These are phyloP conservation scores for Mrakia frigida DNA, from an alignment of 768 basidiomycete species.

Conservation along the genomic window DNA sequence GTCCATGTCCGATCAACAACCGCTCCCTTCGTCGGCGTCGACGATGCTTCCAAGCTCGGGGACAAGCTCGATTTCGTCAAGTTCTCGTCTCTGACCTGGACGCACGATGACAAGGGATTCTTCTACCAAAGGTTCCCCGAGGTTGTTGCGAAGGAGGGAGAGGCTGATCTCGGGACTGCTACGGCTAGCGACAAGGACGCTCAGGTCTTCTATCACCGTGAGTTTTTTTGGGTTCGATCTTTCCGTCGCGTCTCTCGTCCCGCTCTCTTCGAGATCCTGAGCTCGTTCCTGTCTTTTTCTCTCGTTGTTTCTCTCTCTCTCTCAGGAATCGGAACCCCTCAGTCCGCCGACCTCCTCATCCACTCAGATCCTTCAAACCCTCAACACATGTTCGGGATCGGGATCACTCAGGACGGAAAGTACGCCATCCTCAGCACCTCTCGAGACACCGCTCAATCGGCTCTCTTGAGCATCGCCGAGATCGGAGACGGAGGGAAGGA, in stretches of 20 bases:
- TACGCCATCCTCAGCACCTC: slow-evolving; percentile 56
- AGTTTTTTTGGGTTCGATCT: slow-evolving; percentile 45
- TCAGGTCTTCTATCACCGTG: slow-evolving; percentile 66
- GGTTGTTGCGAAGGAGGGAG: slow-evolving; percentile 35
- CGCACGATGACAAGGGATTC: slow-evolving; percentile 71
- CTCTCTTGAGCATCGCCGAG: slow-evolving; percentile 64
- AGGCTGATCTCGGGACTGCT: not conserved
- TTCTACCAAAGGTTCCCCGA: slow-evolving; percentile 59
- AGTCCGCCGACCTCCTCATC: slow-evolving; percentile 60
- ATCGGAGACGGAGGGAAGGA: slow-evolving; percentile 46
- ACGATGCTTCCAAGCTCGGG: slow-evolving; percentile 11
- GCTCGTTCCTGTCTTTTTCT: too few species aligned
- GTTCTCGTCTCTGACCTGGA: slow-evolving; percentile 43
- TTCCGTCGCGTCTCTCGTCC: not conserved
- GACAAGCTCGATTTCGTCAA: slow-evolving; percentile 24
- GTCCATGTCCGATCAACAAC: slow-evolving; percentile 33
- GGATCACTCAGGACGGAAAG: slow-evolving; percentile 51
- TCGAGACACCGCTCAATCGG: slow-evolving; percentile 51
- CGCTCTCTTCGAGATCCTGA: slow-evolving; percentile 30
- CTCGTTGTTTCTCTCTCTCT: slow-evolving; percentile 1
- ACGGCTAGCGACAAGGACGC: slow-evolving; percentile 56
- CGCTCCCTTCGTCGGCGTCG: slow-evolving; percentile 20
- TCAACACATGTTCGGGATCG: slow-evolving; percentile 56
- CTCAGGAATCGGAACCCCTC: slow-evolving; percentile 13
- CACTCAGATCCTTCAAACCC: slow-evolving; percentile 61